Conservation (phyloP, 2,329 filamentous ascomycete species). For the Hymenoscyphus repandus region DNA sequence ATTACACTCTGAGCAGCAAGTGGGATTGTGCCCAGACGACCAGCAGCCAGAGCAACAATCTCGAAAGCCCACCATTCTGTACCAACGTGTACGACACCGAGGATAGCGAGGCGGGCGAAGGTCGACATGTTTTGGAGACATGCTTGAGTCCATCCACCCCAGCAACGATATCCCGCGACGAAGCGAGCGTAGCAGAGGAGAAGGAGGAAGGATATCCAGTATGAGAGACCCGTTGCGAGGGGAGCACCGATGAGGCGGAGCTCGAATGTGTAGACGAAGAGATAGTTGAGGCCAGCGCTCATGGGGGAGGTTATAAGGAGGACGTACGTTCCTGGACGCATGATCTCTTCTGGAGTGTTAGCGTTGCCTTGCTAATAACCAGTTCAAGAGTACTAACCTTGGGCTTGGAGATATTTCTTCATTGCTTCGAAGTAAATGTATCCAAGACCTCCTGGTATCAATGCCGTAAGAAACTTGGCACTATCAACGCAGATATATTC, state of each 20-base stretch:
- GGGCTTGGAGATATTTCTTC: slow-evolving; percentile 85
- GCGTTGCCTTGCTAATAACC: slow-evolving; percentile 33
- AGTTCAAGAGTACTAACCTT: slow-evolving; percentile 59
- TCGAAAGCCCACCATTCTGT: slow-evolving; percentile 96
- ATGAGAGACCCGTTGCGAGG: slow-evolving; percentile 75
- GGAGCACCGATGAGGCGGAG: slow-evolving; percentile 75
- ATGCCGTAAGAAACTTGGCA: slow-evolving; percentile 63
- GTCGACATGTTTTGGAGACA: slow-evolving; percentile 62
- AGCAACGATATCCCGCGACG: slow-evolving; percentile 67
- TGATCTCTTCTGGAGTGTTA: slow-evolving; percentile 45
- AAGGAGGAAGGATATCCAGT: slow-evolving; percentile 78
- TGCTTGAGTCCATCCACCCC: slow-evolving; percentile 66
- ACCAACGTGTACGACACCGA: slow-evolving; percentile 78
- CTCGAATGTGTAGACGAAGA: slow-evolving; percentile 68
- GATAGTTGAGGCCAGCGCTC: slow-evolving; percentile 73
- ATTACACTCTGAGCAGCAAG: slow-evolving; percentile 82
- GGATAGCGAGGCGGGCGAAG: slow-evolving; percentile 67
- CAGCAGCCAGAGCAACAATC: slow-evolving; percentile 79
- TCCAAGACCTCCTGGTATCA: slow-evolving; percentile 77
- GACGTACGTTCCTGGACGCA: slow-evolving; percentile 76
- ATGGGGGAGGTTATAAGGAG: slow-evolving; percentile 77
- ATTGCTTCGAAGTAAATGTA: slow-evolving; percentile 85
- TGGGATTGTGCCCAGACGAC: slow-evolving; percentile 71
- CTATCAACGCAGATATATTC: slow-evolving; percentile 70
- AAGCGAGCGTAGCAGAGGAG: slow-evolving; percentile 70